phyloP scores from a whole-genome alignment of 2,329 filamentous ascomycete genomes.

The Aspergillus intermedius region DNA sequence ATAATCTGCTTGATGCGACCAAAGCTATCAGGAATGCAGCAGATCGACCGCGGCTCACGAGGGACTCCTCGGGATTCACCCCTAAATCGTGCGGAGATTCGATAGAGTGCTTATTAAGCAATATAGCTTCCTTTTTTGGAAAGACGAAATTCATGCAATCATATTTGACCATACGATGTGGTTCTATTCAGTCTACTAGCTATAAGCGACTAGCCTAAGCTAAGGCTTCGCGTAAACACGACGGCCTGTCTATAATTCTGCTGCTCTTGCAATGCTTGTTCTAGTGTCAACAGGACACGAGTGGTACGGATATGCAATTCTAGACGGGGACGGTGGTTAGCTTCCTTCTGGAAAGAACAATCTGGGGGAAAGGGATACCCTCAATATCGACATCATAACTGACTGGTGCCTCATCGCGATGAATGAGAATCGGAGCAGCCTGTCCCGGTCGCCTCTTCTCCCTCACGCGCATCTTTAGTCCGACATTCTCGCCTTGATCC shows the following conservation, averaged over 20 bases:
- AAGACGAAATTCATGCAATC: too few relatives aligned
- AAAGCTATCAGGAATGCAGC: too few relatives aligned
- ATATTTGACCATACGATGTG: too few relatives aligned
- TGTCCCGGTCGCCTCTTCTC: constrained; percentile 42
- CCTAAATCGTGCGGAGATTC: too few relatives aligned
- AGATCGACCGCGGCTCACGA: too few relatives aligned
- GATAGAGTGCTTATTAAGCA: too few relatives aligned
- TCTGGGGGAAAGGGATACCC: constrained; percentile 46
- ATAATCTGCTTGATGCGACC: too few relatives aligned
- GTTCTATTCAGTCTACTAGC: too few relatives aligned
- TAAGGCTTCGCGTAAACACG: constrained; percentile 19
- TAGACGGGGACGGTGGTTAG: neutral
- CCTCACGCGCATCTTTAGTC: constrained; percentile 60
- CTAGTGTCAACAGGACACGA: constrained; percentile 24
- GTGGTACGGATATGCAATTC: constrained; percentile 1
- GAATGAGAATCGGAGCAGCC: constrained; percentile 50
- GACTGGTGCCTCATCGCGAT: constrained; percentile 58
- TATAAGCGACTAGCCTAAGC: neutral
- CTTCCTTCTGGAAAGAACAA: neutral
- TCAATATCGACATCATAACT: constrained; percentile 66
- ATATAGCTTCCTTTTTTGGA: too few relatives aligned
- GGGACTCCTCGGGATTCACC: too few relatives aligned
- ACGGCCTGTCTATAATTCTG: constrained; percentile 57
- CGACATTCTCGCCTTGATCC: constrained; percentile 56
- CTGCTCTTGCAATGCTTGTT: constrained; percentile 58